Conservation (phyloP, 2,329 filamentous ascomycete genomes). For the Aspergillus persii region DNA sequence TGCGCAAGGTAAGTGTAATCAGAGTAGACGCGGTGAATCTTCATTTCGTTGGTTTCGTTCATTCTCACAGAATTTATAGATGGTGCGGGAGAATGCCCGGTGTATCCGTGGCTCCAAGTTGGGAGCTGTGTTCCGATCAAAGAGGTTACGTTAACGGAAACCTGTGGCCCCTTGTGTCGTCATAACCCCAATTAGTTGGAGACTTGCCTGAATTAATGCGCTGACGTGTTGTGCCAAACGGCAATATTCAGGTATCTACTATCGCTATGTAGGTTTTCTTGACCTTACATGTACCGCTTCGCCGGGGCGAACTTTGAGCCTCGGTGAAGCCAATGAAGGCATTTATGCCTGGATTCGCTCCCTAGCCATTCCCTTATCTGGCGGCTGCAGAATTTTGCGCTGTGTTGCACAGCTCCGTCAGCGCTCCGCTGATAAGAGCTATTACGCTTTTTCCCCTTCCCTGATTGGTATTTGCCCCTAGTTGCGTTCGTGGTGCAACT, state of each 20-base stretch:
- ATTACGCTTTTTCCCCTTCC: not conserved
- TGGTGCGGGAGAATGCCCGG: not conserved
- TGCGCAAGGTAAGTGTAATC: slow-evolving; percentile 4
- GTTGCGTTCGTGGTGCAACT: too few relatives aligned
- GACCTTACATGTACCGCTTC: slow-evolving; percentile 2
- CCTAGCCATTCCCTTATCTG: not conserved
- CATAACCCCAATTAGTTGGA: slow-evolving; percentile 1
- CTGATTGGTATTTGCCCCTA: too few relatives aligned
- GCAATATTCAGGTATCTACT: slow-evolving; percentile 1
- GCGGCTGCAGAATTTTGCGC: not conserved
- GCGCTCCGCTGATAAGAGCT: slow-evolving; percentile 1
- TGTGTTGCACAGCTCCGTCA: not conserved
- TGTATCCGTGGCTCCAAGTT: slow-evolving; percentile 3
- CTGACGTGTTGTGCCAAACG: slow-evolving; percentile 1
- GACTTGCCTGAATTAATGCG: not conserved
- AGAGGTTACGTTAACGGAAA: slow-evolving; percentile 1
- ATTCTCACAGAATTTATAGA: slow-evolving; percentile 1
- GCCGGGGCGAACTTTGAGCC: not conserved
- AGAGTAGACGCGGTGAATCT: slow-evolving; percentile 3
- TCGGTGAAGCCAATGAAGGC: not conserved
- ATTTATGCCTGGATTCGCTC: not conserved
- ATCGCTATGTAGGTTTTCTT: slow-evolving; percentile 1
- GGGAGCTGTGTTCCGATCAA: slow-evolving; percentile 5
- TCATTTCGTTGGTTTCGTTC: slow-evolving; percentile 5
- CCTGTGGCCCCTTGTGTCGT: slow-evolving; percentile 2